Base-by-base conservation (phyloP, 305 asterid species). In the Coffea humblotiana region DNA sequence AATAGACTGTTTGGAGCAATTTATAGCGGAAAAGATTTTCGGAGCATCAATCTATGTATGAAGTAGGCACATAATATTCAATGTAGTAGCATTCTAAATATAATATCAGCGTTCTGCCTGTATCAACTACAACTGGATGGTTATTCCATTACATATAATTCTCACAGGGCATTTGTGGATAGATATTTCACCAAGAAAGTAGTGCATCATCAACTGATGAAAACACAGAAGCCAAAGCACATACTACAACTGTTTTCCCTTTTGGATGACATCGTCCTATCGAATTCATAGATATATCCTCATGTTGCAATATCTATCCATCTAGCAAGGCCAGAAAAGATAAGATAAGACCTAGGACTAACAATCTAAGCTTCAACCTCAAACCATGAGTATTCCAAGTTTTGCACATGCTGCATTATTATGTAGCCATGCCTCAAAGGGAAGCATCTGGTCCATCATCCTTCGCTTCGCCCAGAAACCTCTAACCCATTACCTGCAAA, bases 401-500 rank as follows among this genome's bases (percentile, higher is more conserved):
- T 32, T 67, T 75, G 32, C 69, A 69, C 75, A 52, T 54, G 5
- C 76, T 79, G 77, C 61, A 69, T 7, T 60, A 66, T 45, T 40
- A 40, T 40, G 5, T 40, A 49, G 8, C 0, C 72, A 82, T 23
- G 40, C 52, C 45, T 54, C 72, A 49, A 71, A 76, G 45, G 32
- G 47, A 25, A 64, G 69, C 48, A 37, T 72, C 68, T 18, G 58
- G 63, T 64, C 83, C 56, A 87, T 47, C 81, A 69, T 2, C 48
- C 84, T 19, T 92, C 91, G 77, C 75, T 13, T 84, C 83, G 85
- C 84, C 90, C 88, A 27, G 93, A 81, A 63, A 87, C 93, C 89
- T 94, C 98, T 85, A 94, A 82, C 51, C 97, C 98, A 74, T 94
- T 94, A 45, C 97, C 98, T 94, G 91, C 88, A 85, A 18, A 78